Evolutionary conservation across 2,329 filamentous ascomycete species (phyloP), one percentile per base, ranked within the genome.

Genomic region (Diaporthe citri): DNA sequence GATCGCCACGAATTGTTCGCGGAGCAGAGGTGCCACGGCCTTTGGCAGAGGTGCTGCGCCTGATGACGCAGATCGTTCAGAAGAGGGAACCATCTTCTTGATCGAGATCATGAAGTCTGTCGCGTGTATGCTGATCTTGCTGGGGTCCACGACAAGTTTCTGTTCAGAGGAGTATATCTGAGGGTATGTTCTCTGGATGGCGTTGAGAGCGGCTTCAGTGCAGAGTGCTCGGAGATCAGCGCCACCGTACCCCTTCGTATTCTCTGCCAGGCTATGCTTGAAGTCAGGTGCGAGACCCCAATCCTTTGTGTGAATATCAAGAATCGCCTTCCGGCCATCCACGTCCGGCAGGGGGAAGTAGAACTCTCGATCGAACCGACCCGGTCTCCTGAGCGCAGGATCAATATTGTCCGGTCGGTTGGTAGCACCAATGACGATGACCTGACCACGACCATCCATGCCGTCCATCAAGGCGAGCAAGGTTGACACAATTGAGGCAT

Each of bases 381-480:
- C 97, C 28, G 97, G 96, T 69, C 96, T 93, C 76, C 97, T 93
- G 75, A 99, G 89, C n/a, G 96, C 96, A 78, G 96, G 96, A 83
- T 99, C 96, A 76, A 99, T 96, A 71, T 97, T 97, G 83, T 98
- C 96, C 0, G 97, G 96, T 78, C 96, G 92, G 83, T 99, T 99
- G 74, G 96, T 99, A n/a, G 97, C 97, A 78, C 97, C 97, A 80
- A 99, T 98, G 48, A 99, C 96, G 82, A 99, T 97, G 76, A 99
- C 97, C 84, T 99, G 97, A 41, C 96, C 96, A 82, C 96, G 93
- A n/a, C 95, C 96, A 81, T 98, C 96, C 96, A 98, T 98, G 77
- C 96, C 96, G 83, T 98, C 96, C 96, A 98, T 98, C 80, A 98
- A 85, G 0, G 96, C 96, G 75, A 98, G 87, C n/a, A 98, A 86